Base-by-base conservation (phyloP, 768 basidiomycete species). In the Podaxis rugospora region DNA sequence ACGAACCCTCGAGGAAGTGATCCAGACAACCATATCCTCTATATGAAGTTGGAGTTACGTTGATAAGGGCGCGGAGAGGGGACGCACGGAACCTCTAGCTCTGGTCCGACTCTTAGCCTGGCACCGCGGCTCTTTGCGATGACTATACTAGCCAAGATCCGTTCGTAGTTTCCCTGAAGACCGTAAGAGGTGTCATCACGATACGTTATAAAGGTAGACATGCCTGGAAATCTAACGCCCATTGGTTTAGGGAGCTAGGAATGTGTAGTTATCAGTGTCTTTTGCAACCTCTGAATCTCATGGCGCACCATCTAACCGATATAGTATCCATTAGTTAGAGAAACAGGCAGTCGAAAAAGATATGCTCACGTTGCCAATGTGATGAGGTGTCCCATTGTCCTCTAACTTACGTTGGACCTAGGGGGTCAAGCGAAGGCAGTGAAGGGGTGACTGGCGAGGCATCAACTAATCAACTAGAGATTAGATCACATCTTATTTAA, bases 21-120 rank as follows among this genome's bases (percentile, higher is more conserved):
- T 99, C 97, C 55, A 94, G 80, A 73, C 97, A 99, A 2, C 97
- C 97, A 76, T 98, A 99, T 3, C 96, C 97, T 23, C 93, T 95
- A 67, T 18, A 14, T 28, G 55, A 18, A 9, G 35, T 39, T 7
- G 23, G 23, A 10, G 18, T 58, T 7, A 58, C 36, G 51, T 21
- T 51, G 32, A 23, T 14, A 9, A 6, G 6, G 47, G 27, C 36
- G 61, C 11, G 28, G 11, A 27, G 61, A 9, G 39, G n/a, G 46
- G 61, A 69, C 76, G 52, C 52, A 95, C 90, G 96, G 89, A 63
- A 99, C 94, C 75, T 99, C 97, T 5, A 98, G 80, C 70, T 98
- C 97, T 7, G 97, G 97, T 10, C 97, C 97, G 23, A 99, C 96
- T 70, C 97, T 81, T 35, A 99, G 76, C 2, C 89, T 90, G 10